Conservation (phyloP, 352 stramenopile genomes). For the Phytophthora megakarya region DNA sequence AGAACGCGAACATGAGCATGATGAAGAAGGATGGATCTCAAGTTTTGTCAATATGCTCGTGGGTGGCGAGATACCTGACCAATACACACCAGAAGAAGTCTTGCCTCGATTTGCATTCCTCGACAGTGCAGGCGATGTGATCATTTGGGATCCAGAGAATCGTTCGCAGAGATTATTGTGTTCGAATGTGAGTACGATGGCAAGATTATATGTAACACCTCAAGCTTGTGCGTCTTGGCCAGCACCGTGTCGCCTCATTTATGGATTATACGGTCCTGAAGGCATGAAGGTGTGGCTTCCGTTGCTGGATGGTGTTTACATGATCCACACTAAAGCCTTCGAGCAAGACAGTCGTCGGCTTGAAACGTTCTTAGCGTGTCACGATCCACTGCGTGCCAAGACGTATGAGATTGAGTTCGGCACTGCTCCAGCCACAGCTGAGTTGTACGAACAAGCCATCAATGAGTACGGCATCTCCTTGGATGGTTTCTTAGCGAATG, state of each 20-base stretch:
- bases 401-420: slow-evolving; percentile 85
- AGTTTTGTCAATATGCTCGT: slow-evolving; percentile 64
- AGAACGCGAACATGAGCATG: slow-evolving; percentile 49
- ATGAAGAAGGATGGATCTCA: slow-evolving; percentile 67
- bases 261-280: slow-evolving; percentile 72
- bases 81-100: slow-evolving; percentile 73
- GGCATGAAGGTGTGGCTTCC: slow-evolving; percentile 82
- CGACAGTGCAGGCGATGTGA: slow-evolving; percentile 55
- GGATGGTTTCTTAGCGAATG: slow-evolving; percentile 44
- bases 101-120: slow-evolving; percentile 71
- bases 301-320: slow-evolving; percentile 77
- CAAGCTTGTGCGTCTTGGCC: slow-evolving; percentile 57
- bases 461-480: slow-evolving; percentile 72
- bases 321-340: slow-evolving; percentile 61
- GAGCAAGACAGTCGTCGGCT: slow-evolving; percentile 51
- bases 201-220: slow-evolving; percentile 49
- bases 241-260: slow-evolving; percentile 63
- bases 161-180: slow-evolving; percentile 69
- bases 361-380: slow-evolving; percentile 73
- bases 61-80: slow-evolving; percentile 67
- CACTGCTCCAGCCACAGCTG: slow-evolving; percentile 57
- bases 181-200: slow-evolving; percentile 70
- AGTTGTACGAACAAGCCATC: slow-evolving; percentile 76
- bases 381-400: slow-evolving; percentile 82
- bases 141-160: slow-evolving; percentile 82